These are phyloP conservation scores for Houttuynia cordata DNA, from an alignment of 164 flowering plant species.

Conservation along the genomic window DNA sequence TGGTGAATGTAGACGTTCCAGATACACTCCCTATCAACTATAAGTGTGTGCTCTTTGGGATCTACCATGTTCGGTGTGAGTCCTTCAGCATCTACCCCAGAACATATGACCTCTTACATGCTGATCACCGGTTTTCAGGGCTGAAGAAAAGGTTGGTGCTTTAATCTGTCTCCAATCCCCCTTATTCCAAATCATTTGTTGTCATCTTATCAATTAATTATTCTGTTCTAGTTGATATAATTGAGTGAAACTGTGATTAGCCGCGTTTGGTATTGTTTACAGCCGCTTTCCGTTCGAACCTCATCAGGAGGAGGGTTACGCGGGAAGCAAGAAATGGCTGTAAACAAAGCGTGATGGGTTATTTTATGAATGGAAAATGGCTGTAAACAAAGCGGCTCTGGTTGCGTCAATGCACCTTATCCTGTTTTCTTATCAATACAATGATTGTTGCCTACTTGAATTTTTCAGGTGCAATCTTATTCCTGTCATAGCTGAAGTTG, in stretches of 20 bases:
- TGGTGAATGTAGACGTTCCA: constrained; percentile 63
- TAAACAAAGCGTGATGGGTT: no score
- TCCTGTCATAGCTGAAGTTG: neutral
- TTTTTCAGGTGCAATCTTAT: constrained; percentile 33
- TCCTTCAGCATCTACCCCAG: constrained; percentile 90
- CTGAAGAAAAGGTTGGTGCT: constrained; percentile 43
- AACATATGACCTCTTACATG: constrained; percentile 82
- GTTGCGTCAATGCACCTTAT: no score
- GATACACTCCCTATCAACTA: constrained; percentile 91
- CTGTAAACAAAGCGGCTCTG: no score
- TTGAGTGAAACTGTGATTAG: no score
- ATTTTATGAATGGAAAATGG: no score
- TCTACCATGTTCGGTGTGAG: constrained; percentile 96
- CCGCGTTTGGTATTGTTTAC: no score
- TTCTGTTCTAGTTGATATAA: neutral
- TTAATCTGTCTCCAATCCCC: neutral
- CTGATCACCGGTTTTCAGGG: constrained; percentile 78
- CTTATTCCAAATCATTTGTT: neutral
- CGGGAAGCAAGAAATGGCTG: no score
- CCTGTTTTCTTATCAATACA: no score
- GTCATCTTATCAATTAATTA: neutral
- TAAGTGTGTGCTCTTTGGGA: constrained; percentile 87
- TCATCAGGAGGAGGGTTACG: no score
- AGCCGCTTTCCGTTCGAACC: no score
- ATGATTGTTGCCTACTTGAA: no score